A percentile compares a stretch with the other conserved stretches of the same genome.
These are phyloP conservation scores for Lenzites betulinus DNA, from an alignment of 768 basidiomycete species.

Conservation along the genomic window DNA sequence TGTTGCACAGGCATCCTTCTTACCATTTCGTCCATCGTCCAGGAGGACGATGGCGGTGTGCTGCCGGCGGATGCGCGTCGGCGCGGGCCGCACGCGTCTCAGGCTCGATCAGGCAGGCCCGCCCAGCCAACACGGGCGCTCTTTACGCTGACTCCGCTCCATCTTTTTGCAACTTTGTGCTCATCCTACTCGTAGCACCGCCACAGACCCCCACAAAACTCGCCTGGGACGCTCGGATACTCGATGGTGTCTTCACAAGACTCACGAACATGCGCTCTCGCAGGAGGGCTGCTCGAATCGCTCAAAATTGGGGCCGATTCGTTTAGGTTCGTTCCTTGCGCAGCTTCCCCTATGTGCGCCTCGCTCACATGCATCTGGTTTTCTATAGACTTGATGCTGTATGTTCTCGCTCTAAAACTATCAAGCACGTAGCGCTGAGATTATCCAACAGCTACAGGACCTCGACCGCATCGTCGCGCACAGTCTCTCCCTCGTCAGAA, in stretches of 20 bases:
- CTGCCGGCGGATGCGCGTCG: not conserved
- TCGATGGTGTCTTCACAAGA: not conserved
- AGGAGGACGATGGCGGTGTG: not conserved
- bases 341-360: not conserved
- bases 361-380: not conserved
- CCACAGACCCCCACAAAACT: not conserved
- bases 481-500: conserved; percentile 6
- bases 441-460: not conserved
- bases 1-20: not conserved
- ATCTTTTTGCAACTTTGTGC: no score
- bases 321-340: not conserved
- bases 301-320: not conserved
- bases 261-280: not conserved
- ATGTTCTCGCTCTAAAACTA: not conserved
- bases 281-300: not conserved
- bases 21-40: not conserved
- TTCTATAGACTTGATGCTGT: not conserved
- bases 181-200: not conserved
- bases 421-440: not conserved
- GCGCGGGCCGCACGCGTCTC: not conserved
- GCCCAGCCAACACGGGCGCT: not conserved
- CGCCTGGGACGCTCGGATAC: not conserved
- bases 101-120: not conserved
- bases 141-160: not conserved
- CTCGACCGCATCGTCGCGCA: not conserved